phyloP scores from a whole-genome alignment of 1,284 basidiomycete genomes.

The Ustilago sp. region DNA sequence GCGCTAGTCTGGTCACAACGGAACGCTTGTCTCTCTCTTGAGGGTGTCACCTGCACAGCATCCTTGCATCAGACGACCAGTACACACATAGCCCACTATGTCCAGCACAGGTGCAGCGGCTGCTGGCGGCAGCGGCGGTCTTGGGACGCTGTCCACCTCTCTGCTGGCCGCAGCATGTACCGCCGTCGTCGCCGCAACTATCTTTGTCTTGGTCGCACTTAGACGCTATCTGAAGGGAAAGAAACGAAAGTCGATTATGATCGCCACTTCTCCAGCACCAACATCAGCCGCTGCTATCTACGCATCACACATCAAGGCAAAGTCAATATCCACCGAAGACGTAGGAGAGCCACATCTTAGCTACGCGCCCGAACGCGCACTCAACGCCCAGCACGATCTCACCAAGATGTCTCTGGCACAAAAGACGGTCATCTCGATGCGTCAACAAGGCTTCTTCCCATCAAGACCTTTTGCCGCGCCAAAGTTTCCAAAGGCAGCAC shows the following conservation, averaged over 20 bases:
- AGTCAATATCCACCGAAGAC: slow-evolving; percentile 40
- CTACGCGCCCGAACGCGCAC: slow-evolving; percentile 38
- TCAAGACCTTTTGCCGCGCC: slow-evolving; percentile 25
- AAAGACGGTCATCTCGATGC: slow-evolving; percentile 27
- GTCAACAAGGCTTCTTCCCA: slow-evolving; percentile 24
- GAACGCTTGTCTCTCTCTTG: not conserved
- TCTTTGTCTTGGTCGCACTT: slow-evolving; percentile 42
- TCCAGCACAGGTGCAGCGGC: slow-evolving; percentile 37
- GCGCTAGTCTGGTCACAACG: slow-evolving; percentile 2
- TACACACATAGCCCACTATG: slow-evolving; percentile 21
- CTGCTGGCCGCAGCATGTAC: slow-evolving; percentile 47
- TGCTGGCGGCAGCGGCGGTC: slow-evolving; percentile 18
- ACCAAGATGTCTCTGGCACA: slow-evolving; percentile 36
- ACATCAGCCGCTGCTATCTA: slow-evolving; percentile 31
- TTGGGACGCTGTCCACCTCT: slow-evolving; percentile 44
- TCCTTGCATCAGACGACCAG: not conserved
- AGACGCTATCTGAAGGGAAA: slow-evolving; percentile 37
- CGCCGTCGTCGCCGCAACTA: slow-evolving; percentile 34
- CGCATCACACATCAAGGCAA: slow-evolving; percentile 29
- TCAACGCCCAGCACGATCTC: slow-evolving; percentile 29
- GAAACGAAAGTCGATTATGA: slow-evolving; percentile 25
- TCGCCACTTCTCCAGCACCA: slow-evolving; percentile 16
- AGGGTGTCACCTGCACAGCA: not conserved
- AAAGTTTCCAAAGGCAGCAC: slow-evolving; percentile 37
- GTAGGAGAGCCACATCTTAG: slow-evolving; percentile 36